These are phyloP conservation scores for Myrica gale DNA, from an alignment of 306 rosid genomes.

Conservation along the genomic window DNA sequence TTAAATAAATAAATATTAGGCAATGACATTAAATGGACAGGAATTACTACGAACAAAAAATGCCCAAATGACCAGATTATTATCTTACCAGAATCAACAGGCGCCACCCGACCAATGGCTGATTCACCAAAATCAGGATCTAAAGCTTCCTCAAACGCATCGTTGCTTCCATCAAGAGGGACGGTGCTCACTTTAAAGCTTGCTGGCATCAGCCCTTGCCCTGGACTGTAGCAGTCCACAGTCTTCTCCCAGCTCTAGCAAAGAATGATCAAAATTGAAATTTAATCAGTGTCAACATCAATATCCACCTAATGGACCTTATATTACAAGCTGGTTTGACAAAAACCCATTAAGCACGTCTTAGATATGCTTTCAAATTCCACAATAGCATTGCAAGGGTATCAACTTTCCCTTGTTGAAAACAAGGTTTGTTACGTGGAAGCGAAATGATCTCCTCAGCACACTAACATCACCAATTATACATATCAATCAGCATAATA, in stretches of 20 bases:
- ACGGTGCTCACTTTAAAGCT: constrained; percentile 74
- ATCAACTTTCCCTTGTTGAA: background rate
- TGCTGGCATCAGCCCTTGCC: constrained; percentile 96
- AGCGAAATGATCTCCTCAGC: background rate
- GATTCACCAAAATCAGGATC: constrained; percentile 98
- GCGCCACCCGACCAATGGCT: constrained; percentile 94
- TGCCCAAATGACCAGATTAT: background rate
- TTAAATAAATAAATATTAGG: constrained; percentile 5
- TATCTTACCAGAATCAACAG: constrained; percentile 81
- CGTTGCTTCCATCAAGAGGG: constrained; percentile 71
- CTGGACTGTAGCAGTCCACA: constrained; percentile 86
- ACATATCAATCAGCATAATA: background rate
- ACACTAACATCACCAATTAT: background rate
- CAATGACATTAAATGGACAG: constrained; percentile 5
- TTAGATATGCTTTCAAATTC: background rate
- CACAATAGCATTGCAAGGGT: background rate
- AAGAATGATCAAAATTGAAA: constrained; percentile 10
- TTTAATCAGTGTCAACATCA: constrained; percentile 6
- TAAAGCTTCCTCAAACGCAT: constrained; percentile 72
- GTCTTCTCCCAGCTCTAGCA: constrained; percentile 91
- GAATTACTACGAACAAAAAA: background rate
- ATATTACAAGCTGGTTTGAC: background rate
- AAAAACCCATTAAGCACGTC: background rate
- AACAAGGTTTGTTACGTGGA: background rate
- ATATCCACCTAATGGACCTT: background rate